Evolutionary conservation across 108 stramenopile genomes (phyloP).

Genomic region (Pseudonitzschia multistriata): DNA sequence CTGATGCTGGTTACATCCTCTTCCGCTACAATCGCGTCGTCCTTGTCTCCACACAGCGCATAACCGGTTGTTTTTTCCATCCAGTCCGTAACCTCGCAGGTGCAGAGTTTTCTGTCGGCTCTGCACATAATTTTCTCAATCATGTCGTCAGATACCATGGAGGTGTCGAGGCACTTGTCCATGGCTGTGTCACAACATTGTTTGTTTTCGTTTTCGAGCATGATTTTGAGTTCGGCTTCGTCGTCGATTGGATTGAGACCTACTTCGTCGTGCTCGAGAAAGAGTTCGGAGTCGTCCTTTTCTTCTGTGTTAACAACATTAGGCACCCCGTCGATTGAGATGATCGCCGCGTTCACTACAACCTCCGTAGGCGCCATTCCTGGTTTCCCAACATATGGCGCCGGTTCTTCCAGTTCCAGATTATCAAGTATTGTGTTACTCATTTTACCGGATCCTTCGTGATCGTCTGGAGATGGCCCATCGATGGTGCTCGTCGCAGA

Average conservation of each 20-base stretch:
- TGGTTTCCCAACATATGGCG: not conserved
- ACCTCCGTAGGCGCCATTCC: not conserved
- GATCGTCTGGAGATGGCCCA: not conserved
- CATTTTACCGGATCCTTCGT: not conserved
- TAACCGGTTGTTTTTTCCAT: not conserved
- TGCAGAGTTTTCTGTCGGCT: constrained; percentile 6
- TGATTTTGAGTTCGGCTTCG: not conserved
- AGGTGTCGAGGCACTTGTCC: not conserved
- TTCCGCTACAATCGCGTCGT: not conserved
- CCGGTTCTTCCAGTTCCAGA: not conserved
- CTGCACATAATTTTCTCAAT: not conserved
- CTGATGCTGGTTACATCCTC: not conserved
- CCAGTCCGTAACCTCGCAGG: constrained; percentile 1
- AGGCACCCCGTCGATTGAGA: not conserved
- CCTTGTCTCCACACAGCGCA: not conserved
- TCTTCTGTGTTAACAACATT: not conserved
- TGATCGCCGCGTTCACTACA: not conserved
- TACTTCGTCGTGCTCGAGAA: constrained; percentile 6
- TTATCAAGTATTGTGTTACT: not conserved
- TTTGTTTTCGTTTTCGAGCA: not conserved
- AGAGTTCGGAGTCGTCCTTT: not conserved
- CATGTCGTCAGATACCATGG: not conserved
- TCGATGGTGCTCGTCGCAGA: not conserved
- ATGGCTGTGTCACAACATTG: not conserved
- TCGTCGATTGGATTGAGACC: constrained; percentile 1